phyloP scores from a whole-genome alignment of 768 basidiomycete species.

The Pleurotus tuoliensis region DNA sequence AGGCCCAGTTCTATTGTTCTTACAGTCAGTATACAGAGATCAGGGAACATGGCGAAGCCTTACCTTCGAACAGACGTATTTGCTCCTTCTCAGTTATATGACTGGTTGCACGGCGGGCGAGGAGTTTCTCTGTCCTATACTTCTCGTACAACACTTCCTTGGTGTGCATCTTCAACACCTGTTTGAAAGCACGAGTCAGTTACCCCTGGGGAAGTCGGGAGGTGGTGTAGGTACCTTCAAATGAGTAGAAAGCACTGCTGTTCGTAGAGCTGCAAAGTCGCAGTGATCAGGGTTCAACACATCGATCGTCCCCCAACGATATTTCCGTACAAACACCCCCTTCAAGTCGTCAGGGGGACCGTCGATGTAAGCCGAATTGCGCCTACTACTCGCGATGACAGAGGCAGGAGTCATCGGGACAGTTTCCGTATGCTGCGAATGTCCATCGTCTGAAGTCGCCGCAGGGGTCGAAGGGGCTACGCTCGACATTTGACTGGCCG shows the following conservation, averaged over 20 bases:
- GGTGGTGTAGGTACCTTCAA: conserved; percentile 56
- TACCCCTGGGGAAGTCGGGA: not conserved
- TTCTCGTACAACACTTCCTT: conserved; percentile 91
- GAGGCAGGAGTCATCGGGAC: conserved; percentile 32
- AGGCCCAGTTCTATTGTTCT: not conserved
- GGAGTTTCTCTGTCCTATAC: conserved; percentile 87
- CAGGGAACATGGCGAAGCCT: conserved; percentile 11
- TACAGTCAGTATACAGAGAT: not conserved
- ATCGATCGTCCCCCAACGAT: conserved; percentile 86
- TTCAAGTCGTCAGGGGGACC: conserved; percentile 63
- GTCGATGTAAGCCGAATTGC: conserved; percentile 39
- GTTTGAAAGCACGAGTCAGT: conserved; percentile 5
- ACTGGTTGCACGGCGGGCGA: conserved; percentile 79
- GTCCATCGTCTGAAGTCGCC: conserved; percentile 43
- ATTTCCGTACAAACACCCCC: conserved; percentile 74
- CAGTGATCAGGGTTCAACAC: conserved; percentile 84
- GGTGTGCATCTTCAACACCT: conserved; percentile 81
- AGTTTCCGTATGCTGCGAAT: conserved; percentile 25
- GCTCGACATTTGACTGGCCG: conserved; percentile 24
- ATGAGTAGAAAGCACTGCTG: conserved; percentile 80
- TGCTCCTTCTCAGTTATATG: conserved; percentile 74
- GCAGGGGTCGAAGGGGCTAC: conserved; percentile 26
- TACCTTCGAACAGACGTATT: conserved; percentile 71
- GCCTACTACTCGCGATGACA: conserved; percentile 22
- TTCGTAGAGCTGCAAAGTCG: conserved; percentile 83